Conservation (phyloP, 257 asterid species). For the Solanum piurae region DNA sequence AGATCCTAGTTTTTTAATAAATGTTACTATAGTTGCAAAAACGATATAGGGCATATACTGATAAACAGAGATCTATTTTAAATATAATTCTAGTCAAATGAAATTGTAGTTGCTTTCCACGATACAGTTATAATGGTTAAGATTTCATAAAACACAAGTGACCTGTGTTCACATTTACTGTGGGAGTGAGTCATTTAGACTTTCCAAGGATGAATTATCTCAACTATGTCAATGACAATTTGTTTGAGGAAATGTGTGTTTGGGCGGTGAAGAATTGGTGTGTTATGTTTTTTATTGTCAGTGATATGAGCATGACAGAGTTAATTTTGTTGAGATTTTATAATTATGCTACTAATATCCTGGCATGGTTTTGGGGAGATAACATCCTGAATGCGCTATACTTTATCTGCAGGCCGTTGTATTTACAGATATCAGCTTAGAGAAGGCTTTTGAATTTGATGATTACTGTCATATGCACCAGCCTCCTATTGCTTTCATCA, state of each 20-base stretch:
- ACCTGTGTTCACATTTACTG: background rate
- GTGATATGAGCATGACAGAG: background rate
- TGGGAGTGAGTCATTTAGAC: background rate
- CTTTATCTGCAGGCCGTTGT: constrained; percentile 66
- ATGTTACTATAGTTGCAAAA: background rate
- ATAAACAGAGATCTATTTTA: background rate
- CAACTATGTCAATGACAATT: background rate
- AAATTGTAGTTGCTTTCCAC: background rate
- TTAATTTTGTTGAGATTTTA: background rate
- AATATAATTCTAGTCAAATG: background rate
- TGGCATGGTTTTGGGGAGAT: background rate
- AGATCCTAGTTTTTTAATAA: background rate
- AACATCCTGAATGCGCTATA: background rate
- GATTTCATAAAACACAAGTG: background rate
- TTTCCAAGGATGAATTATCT: background rate
- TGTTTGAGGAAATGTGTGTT: background rate
- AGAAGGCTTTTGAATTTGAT: constrained; percentile 56
- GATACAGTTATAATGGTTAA: background rate
- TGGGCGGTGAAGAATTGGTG: background rate
- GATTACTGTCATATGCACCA: constrained; percentile 80
- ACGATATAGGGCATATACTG: background rate
- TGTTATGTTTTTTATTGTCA: background rate
- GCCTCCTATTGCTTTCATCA: constrained; percentile 88
- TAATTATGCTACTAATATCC: background rate
- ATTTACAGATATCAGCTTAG: constrained; percentile 58